These are phyloP conservation scores for Antitrichia curtipendula DNA, from an alignment of 225 moss, liverwort and hornwort species.

Conservation along the genomic window DNA sequence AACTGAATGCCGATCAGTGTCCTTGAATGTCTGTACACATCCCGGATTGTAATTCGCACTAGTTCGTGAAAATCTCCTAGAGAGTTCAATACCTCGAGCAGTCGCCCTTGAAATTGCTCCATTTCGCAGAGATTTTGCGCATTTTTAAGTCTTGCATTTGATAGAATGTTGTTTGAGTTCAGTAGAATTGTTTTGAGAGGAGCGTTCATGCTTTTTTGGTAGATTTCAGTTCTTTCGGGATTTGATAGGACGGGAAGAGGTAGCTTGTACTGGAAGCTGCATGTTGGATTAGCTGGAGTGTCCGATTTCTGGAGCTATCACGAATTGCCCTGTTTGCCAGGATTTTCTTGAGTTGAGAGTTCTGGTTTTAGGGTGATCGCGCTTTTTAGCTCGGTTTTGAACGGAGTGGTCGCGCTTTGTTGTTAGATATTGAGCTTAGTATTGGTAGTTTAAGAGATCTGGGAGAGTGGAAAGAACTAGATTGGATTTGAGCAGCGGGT, in stretches of 20 bases:
- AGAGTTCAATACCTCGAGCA: background rate
- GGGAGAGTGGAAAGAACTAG: background rate
- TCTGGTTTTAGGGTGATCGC: background rate
- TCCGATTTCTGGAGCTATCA: background rate
- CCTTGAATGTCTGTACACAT: background rate
- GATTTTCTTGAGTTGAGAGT: background rate
- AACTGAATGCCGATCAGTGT: background rate
- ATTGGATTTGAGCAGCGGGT: background rate
- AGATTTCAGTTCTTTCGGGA: background rate
- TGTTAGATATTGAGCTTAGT: background rate
- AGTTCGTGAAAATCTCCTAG: too few relatives aligned
- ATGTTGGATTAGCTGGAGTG: background rate
- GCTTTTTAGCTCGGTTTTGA: background rate
- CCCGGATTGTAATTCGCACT: too few relatives aligned
- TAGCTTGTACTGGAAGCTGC: background rate
- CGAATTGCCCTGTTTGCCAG: background rate
- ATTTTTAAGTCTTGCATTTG: background rate
- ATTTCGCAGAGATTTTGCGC: background rate
- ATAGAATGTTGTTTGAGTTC: too few relatives aligned
- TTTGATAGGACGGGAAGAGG: background rate
- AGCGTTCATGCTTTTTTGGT: background rate
- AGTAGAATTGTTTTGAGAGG: background rate
- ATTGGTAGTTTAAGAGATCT: background rate
- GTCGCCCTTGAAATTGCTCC: too few relatives aligned
- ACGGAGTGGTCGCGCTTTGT: too few relatives aligned